Base-by-base conservation (phyloP, 805 yeast genomes). In the Spathaspora passalidarum region DNA sequence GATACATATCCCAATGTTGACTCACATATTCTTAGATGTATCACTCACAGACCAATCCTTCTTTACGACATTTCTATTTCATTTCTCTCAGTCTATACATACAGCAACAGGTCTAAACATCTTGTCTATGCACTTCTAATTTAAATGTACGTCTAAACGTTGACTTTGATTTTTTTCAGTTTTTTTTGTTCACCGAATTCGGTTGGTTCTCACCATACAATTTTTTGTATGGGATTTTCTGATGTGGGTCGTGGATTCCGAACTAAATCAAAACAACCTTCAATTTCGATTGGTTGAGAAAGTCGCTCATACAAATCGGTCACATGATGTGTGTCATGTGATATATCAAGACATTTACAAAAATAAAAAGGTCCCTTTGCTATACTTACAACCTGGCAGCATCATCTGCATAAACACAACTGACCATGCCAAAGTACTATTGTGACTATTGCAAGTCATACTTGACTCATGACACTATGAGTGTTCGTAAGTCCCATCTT, bases 361-460 rank as follows among this genome's bases (percentile, higher is more conserved):
- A 29, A 2, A 10, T 8, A 29, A 29, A 29, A 13, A 13, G n/a
- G n/a, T n/a, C n/a, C n/a, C n/a, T 29, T 29, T 10, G 3, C 34
- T 29, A 13, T n/a, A 13, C 14, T 6, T 29, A 29, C 34, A 29
- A 29, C 5, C 34, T 29, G 14, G 17, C 14, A n/a, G n/a, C 32
- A 13, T 6, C 4, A 14, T 29, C 4, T 26, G 9, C 32, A 13
- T 29, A 29, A 10, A 13, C n/a, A n/a, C 5, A 7, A 29, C n/a
- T 2, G 13, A 42, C 26, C 25, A 82, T 84, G 90, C 84, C 82
- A 2, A 78, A 83, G 51, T 86, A 83, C 62, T 86, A 84, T 66
- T 89, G 96, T 64, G 94, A 86, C 54, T 89, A 88, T 61, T 89
- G 96, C 61, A 81, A 81, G 58, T 80, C 89, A 16, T 84, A 85